These are phyloP conservation scores for Trichosporon coremiiforme DNA, from an alignment of 1,284 basidiomycete species.

Conservation along the genomic window DNA sequence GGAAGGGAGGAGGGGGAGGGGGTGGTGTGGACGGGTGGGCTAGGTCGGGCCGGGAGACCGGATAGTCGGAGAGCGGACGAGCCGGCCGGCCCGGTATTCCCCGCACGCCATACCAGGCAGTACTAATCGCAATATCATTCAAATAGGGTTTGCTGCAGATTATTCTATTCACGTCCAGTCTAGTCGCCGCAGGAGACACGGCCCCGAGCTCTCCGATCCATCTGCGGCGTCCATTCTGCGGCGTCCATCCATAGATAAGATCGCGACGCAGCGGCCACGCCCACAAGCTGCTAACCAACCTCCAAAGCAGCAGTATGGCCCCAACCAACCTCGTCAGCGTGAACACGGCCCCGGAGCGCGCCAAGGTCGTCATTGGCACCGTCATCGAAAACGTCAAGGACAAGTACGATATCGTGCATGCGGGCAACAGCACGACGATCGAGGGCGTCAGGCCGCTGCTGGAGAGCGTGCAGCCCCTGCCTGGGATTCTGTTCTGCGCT, in stretches of 20 bases:
- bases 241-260: background rate
- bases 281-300: background rate
- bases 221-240: background rate
- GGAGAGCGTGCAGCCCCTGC: slow-evolving; percentile 45
- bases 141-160: no score
- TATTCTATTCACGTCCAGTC: background rate
- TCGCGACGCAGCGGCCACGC: no score
- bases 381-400: slow-evolving; percentile 53
- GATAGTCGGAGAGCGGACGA: background rate
- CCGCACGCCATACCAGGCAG: no score
- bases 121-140: background rate
- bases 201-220: background rate
- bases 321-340: slow-evolving; percentile 53
- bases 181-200: background rate
- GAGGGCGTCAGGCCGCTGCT: slow-evolving; percentile 50
- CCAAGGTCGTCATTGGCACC: slow-evolving; percentile 48
- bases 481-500: slow-evolving; percentile 51
- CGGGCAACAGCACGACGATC: slow-evolving; percentile 51
- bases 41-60: background rate
- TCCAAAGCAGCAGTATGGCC: slow-evolving; percentile 2
- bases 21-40: background rate
- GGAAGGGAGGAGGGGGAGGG: background rate
- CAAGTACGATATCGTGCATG: slow-evolving; percentile 51
- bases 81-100: background rate
- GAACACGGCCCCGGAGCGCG: slow-evolving; percentile 54